These are phyloP conservation scores for Arachis stenosperma DNA, from an alignment of 306 rosid genomes.

Conservation along the genomic window DNA sequence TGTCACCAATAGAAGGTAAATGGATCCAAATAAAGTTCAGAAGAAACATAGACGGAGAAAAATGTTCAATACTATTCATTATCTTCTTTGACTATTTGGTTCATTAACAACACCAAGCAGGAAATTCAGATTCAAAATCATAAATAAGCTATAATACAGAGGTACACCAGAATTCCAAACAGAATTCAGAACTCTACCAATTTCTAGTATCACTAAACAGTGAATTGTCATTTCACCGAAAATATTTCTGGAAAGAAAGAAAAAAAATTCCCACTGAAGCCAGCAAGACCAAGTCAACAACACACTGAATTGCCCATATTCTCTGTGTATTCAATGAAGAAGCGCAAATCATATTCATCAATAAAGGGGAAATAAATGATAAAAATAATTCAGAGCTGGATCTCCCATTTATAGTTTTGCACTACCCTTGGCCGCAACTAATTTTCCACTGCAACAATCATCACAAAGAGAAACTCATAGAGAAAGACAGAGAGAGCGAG, in stretches of 20 bases:
- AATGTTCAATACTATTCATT: not conserved
- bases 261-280: not conserved
- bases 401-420: not conserved
- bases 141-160: not conserved
- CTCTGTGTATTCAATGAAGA: not conserved
- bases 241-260: not conserved
- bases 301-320: not conserved
- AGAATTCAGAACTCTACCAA: not conserved
- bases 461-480: not conserved
- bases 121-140: not conserved
- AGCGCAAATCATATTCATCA: not conserved
- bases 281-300: not conserved
- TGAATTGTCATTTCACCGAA: no score
- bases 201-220: no score
- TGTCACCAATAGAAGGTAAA: not conserved
- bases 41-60: not conserved
- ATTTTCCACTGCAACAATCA: not conserved
- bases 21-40: not conserved
- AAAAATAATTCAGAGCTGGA: not conserved
- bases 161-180: not conserved
- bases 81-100: not conserved
- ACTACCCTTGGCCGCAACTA: not conserved
- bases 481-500: not conserved
- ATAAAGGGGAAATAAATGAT: not conserved
- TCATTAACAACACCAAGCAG: not conserved